Evolutionary conservation across 768 basidiomycete genomes (phyloP), one percentile per base, ranked within the genome.

Genomic region (Lactarius hengduanensis): DNA sequence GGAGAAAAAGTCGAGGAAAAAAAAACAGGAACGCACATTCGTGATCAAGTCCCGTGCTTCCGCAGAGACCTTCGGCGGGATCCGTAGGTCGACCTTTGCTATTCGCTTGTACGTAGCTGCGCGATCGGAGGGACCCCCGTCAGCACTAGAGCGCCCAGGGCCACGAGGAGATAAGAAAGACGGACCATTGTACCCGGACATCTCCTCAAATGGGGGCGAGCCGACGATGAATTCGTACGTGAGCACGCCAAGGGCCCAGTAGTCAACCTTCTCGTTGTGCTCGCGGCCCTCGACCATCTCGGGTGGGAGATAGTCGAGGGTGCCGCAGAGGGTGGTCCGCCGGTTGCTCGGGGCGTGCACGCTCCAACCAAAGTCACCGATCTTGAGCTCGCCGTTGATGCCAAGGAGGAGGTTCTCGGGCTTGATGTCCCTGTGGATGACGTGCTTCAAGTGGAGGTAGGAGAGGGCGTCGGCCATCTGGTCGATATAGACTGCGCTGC

Each of bases 341-440:
- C 95, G 80, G 74, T 94, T 92, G 1, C 92, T 87, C 0, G 96
- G 96, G 0, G 96, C 96, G 75, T 98, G 96, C 9, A 97, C 94
- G 72, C 90, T 94, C 96, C 97, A 99, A 11, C 97, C 97, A 76
- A 98, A 98, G 77, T 98, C 96, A 3, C 89, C 97, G 68, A 99
- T 96, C 82, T 99, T 98, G 72, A 99, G 81, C 75, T 98, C 96
- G 47, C 96, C 96, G 71, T 95, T 94, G 72, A 98, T 85, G 13
- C 96, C 96, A 15, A 98, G 80, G 38, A 99, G 83, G 58, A 99
- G 78, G 76, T 99, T 99, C 79, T 99, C 96, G 0, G 97, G 97
- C 77, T 99, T 99, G 80, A 99, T 99, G 73, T 99, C 97, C 38
- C 97, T 87, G 76, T 99, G 97, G 59, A 98, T 99, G 73, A 99